Conservation (phyloP, 1,284 basidiomycete genomes). For the Ceraceosorus bombacis region DNA sequence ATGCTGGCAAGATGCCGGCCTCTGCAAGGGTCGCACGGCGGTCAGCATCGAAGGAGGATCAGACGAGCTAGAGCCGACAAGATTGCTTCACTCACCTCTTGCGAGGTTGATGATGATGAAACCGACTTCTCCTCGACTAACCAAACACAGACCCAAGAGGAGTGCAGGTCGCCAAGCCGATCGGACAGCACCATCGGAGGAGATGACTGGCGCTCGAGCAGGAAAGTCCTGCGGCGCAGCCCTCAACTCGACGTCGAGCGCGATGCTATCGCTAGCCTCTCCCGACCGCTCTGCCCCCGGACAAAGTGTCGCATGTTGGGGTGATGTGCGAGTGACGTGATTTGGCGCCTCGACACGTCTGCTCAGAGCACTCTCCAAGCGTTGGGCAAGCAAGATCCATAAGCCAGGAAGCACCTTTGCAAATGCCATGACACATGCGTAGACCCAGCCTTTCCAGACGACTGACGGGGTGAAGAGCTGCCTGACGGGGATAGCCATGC, state of each 20-base stretch:
- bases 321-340: not conserved
- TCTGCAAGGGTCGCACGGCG: constrained; percentile 12
- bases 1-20: constrained; percentile 9
- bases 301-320: not conserved
- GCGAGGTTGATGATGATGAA: constrained; percentile 32
- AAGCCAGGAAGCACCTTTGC: constrained; percentile 52
- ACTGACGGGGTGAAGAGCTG: constrained; percentile 52
- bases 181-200: not conserved
- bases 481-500: constrained; percentile 56
- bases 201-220: too few species aligned
- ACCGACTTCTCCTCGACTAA: constrained; percentile 57
- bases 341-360: not conserved
- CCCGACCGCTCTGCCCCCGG: constrained; percentile 1
- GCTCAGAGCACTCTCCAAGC: constrained; percentile 6
- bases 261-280: not conserved
- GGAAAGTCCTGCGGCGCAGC: not conserved
- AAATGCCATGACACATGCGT: constrained; percentile 54
- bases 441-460: constrained; percentile 56
- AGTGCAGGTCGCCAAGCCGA: constrained; percentile 25
- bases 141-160: constrained; percentile 53
- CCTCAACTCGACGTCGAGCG: not conserved
- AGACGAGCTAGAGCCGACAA: not conserved
- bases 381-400: constrained; percentile 45
- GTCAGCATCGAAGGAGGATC: not conserved
- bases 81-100: not conserved